Evolutionary conservation across 169 alveolate species (phyloP), one percentile per base, ranked within the genome.

Genomic region (Prorocentrum cordatum): DNA sequence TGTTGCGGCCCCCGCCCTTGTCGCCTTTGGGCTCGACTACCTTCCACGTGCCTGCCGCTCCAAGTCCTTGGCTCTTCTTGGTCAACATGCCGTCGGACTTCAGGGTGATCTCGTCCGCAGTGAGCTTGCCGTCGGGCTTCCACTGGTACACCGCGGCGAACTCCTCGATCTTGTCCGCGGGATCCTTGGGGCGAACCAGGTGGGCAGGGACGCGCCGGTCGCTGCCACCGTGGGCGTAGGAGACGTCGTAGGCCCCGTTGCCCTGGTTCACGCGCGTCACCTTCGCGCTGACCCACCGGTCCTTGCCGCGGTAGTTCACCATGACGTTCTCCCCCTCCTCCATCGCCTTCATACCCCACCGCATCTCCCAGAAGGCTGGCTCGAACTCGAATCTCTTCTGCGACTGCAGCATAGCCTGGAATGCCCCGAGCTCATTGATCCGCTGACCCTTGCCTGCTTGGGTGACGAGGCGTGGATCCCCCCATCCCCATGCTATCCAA

Each of bases 101-200:
- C 54, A 90, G 33, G 22, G 87, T 42, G 24, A 90, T 61, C 87
- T 54, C 79, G 36, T 90, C 93, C 64, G 77, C 93, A 1, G 93
- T 90, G 38, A 90, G 61, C 82, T 70, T 67, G 31, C 93, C 93
- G 20, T 73, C 75, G 12, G 93, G 93, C 71, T 90, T 90, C 93
- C 93, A 90, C 80, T 50, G 86, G 91, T 91, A 90, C 66, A 75
- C 82, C 27, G 86, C 93, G 31, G 77, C 87, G 42, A 90, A 90
- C 71, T 90, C 93, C 58, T 77, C 71, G n/a, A 90, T 66, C 83
- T 64, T 71, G 39, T 90, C 93, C 58, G 36, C 14, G 24, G 54
- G 38, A 2, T 88, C 93, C 62, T 90, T 90, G 45, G 93, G 93
- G 16, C 93, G 59, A 31, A 90, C 93, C 91, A 68, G 36, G 29